These are phyloP conservation scores for Xylariaceae sp. DNA, from an alignment of 2,329 filamentous ascomycete species.

Conservation along the genomic window DNA sequence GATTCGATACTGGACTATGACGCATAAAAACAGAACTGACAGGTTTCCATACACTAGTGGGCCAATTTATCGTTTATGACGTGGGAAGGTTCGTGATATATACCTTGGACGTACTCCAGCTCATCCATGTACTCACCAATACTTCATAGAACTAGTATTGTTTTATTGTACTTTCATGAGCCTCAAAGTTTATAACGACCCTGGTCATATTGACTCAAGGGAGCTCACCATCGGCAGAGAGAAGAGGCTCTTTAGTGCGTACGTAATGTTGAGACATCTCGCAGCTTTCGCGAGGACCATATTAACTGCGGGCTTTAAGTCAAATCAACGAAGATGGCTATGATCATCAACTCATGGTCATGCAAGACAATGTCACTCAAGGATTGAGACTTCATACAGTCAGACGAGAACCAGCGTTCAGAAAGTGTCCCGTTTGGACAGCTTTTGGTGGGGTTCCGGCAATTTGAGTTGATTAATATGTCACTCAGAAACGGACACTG, in stretches of 20 bases:
- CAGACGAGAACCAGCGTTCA: constrained; percentile 51
- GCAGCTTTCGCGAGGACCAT: too few relatives aligned
- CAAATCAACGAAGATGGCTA: constrained; percentile 54
- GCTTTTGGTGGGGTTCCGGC: constrained; percentile 49
- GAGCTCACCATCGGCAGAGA: constrained; percentile 49
- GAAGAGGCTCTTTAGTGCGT: constrained; percentile 54
- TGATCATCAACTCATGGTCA: constrained; percentile 51
- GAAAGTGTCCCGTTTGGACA: constrained; percentile 58
- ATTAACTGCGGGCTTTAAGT: constrained; percentile 30
- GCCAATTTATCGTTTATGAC: constrained; percentile 53
- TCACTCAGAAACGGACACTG: background rate
- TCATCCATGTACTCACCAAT: constrained; percentile 6
- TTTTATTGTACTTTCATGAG: constrained; percentile 56
- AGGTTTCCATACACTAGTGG: constrained; percentile 35
- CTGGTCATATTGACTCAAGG: constrained; percentile 41
- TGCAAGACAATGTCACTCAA: constrained; percentile 45
- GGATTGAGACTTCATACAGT: constrained; percentile 54
- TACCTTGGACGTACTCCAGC: background rate
- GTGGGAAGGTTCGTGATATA: constrained; percentile 51
- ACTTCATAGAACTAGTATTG: constrained; percentile 51
- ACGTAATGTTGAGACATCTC: constrained; percentile 22
- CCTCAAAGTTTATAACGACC: constrained; percentile 48
- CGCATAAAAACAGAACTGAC: too few relatives aligned
- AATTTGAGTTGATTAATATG: background rate
- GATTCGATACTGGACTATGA: too few relatives aligned